Conservation (phyloP, 2,329 filamentous ascomycete genomes). For the Claviceps sorghi region DNA sequence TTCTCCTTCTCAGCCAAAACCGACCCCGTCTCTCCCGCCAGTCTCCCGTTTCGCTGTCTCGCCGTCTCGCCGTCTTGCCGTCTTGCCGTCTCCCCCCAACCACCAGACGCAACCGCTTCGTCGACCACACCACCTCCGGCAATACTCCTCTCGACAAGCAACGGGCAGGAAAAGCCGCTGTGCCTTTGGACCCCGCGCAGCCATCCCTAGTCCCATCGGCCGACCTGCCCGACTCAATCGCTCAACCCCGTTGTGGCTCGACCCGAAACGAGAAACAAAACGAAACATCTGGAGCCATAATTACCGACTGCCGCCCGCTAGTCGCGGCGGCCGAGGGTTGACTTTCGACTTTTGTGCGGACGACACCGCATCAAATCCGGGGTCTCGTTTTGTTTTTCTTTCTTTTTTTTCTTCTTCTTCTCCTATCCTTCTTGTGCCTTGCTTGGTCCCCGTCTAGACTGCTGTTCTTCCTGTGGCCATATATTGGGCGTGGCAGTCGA, state of each 20-base stretch:
- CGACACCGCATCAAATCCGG: background rate
- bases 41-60: too few species aligned
- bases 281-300: background rate
- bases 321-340: background rate
- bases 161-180: background rate
- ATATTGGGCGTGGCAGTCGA: background rate
- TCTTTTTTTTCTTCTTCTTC: background rate
- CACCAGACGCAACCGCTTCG: too few species aligned
- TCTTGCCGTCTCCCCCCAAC: too few species aligned
- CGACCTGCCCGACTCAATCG: background rate
- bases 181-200: background rate
- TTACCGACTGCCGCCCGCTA: background rate
- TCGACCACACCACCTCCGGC: too few species aligned
- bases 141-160: too few species aligned
- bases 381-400: background rate
- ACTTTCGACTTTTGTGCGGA: background rate
- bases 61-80: too few species aligned
- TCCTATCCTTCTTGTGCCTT: too few species aligned
- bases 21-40: too few species aligned
- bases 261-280: conserved; percentile 4
- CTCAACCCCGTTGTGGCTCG: too few species aligned
- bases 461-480: background rate
- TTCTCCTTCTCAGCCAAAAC: too few species aligned
- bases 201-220: background rate
- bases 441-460: too few species aligned